phyloP scores from a whole-genome alignment of 352 stramenopile species.

The Pythium insidiosum region DNA sequence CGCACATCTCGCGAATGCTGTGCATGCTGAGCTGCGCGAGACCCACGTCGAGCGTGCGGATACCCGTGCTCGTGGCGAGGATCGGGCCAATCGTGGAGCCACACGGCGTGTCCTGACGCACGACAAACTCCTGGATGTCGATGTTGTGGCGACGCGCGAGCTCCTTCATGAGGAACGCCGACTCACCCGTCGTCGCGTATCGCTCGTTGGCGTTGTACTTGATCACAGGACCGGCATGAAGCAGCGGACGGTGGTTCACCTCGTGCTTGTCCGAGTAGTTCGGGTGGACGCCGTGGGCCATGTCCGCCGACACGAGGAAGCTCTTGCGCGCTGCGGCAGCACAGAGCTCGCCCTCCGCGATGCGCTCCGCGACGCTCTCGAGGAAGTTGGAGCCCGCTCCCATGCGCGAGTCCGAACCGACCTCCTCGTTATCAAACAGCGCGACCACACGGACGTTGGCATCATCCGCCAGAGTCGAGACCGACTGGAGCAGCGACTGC shows the following conservation, averaged over 20 bases:
- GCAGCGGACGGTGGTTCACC: conserved; percentile 83
- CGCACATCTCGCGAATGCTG: conserved; percentile 95
- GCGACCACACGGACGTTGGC: conserved; percentile 88
- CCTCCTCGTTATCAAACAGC: conserved; percentile 98
- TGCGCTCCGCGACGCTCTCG: conserved; percentile 50
- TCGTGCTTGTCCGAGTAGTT: conserved; percentile 98
- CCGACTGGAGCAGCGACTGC: conserved; percentile 77
- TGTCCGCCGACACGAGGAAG: conserved; percentile 91
- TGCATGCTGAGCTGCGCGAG: conserved; percentile 98
- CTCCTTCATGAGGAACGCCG: conserved; percentile 90
- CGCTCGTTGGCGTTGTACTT: conserved; percentile 98
- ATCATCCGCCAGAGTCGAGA: conserved; percentile 58
- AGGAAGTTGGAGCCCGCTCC: conserved; percentile 81
- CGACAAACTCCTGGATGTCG: conserved; percentile 94
- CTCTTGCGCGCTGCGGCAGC: conserved; percentile 52
- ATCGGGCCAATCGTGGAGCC: conserved; percentile 97
- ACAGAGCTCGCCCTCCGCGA: conserved; percentile 48
- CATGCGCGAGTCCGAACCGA: conserved; percentile 87
- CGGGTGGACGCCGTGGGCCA: conserved; percentile 96
- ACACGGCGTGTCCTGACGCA: conserved; percentile 94
- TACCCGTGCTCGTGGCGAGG: conserved; percentile 91
- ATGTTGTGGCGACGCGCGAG: conserved; percentile 78
- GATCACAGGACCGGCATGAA: conserved; percentile 96
- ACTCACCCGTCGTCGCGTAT: conserved; percentile 94
- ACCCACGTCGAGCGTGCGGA: conserved; percentile 96